These are phyloP conservation scores for Neurospora sp. DNA, from an alignment of 495 filamentous ascomycete species.

Conservation along the genomic window DNA sequence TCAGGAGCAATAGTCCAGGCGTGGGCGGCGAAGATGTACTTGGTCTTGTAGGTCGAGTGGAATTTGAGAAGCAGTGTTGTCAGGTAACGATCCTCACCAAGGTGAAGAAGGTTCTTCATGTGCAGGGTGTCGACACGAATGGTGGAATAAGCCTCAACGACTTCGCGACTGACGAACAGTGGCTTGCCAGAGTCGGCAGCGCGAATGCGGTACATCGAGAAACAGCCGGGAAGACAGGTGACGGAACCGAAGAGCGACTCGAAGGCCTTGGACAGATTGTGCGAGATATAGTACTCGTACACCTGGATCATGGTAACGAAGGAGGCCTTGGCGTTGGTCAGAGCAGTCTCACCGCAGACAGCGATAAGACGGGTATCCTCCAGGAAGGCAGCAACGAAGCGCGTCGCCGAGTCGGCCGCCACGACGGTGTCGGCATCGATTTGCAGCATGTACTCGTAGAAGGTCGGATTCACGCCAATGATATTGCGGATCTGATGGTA, in stretches of 20 bases:
- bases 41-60: conserved; percentile 92
- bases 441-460: conserved; percentile 95
- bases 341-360: conserved; percentile 86
- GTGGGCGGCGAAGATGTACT: conserved; percentile 86
- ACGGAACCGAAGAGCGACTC: conserved; percentile 95
- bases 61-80: conserved; percentile 91
- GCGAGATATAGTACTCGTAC: conserved; percentile 99
- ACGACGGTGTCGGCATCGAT: conserved; percentile 98
- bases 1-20: conserved; percentile 96
- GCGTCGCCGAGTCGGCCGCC: conserved; percentile 78
- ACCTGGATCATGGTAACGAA: conserved; percentile 98
- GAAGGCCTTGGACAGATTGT: conserved; percentile 97
- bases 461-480: conserved; percentile 95
- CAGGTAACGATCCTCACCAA: conserved; percentile 91
- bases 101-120: conserved; percentile 95
- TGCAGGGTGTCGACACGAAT: conserved; percentile 96
- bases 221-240: conserved; percentile 95
- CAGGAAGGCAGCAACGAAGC: conserved; percentile 85
- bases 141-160: conserved; percentile 76
- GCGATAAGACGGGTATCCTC: conserved; percentile 86
- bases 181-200: conserved; percentile 91
- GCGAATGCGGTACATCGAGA: conserved; percentile 95
- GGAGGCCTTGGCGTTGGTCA: conserved; percentile 87
- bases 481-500: conserved; percentile 98
- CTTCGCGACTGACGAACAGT: conserved; percentile 85